A percentile compares a stretch with the other conserved stretches of the same genome.
Evolutionary conservation across 208 protist genomes (phyloP).

Genomic region (Acanthamoeba healyi): DNA sequence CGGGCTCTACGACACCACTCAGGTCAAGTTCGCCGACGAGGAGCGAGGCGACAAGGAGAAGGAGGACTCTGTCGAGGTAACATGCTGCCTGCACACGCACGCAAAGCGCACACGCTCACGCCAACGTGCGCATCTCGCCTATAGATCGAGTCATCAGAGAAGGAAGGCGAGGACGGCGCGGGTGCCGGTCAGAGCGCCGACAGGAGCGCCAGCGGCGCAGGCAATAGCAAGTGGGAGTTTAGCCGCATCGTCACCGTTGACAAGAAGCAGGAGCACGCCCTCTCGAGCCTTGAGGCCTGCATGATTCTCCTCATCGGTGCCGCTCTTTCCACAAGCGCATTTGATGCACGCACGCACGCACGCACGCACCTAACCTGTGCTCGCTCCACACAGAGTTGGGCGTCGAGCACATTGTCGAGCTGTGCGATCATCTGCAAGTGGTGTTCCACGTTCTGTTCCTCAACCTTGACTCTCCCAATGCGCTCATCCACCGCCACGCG

Average conservation of each 20-base stretch:
- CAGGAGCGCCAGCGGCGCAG: background rate
- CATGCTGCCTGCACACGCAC: background rate
- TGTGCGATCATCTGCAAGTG: slow-evolving; percentile 12
- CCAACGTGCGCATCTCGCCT: background rate
- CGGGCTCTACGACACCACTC: slow-evolving; percentile 39
- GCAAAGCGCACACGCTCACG: background rate
- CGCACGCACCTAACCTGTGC: too few relatives aligned
- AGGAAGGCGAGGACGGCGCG: background rate
- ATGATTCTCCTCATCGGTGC: slow-evolving; percentile 59
- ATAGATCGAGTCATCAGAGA: background rate
- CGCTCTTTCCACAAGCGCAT: background rate
- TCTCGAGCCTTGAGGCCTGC: slow-evolving; percentile 36
- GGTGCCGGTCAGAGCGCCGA: background rate
- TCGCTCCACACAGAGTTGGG: slow-evolving; percentile 11
- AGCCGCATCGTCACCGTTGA: slow-evolving; percentile 9
- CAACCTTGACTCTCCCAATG: slow-evolving; percentile 16
- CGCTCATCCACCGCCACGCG: background rate
- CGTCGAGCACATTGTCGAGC: slow-evolving; percentile 29
- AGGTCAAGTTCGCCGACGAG: slow-evolving; percentile 1
- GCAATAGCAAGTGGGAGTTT: slow-evolving; percentile 34
- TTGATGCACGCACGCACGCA: background rate
- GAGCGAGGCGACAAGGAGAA: slow-evolving; percentile 31
- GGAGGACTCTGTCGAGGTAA: background rate
- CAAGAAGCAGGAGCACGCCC: slow-evolving; percentile 17
- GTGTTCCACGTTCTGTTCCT: slow-evolving; percentile 44